Evolutionary conservation across 176 grass and related monocot genomes (phyloP).

Genomic region (Luzula sylvatica): DNA sequence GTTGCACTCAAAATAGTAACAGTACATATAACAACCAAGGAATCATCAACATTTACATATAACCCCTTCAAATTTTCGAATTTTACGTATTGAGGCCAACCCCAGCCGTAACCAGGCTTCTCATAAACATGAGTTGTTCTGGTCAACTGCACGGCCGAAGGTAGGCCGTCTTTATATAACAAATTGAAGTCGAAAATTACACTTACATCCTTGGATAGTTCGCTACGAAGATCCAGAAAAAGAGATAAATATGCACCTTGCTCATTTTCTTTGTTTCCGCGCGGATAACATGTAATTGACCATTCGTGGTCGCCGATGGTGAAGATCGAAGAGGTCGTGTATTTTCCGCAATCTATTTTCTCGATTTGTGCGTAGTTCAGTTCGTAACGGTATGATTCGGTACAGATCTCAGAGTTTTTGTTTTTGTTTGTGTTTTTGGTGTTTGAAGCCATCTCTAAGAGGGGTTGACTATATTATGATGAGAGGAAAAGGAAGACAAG

Average conservation of each 20-base stretch:
- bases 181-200: constrained; percentile 17
- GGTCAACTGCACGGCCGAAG: constrained; percentile 4
- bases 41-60: neutral
- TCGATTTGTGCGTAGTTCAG: neutral
- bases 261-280: constrained; percentile 1
- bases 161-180: neutral
- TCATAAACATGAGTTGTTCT: constrained; percentile 14
- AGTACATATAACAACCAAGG: constrained; percentile 6
- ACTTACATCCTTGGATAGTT: constrained; percentile 10
- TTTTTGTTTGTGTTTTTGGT: neutral
- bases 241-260: neutral
- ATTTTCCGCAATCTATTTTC: neutral
- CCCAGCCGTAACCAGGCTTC: constrained; percentile 14
- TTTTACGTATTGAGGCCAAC: constrained; percentile 9
- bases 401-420: neutral
- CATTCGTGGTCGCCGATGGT: neutral
- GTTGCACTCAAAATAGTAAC: constrained; percentile 12
- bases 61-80: constrained; percentile 1
- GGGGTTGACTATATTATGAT: constrained; percentile 4
- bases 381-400: constrained; percentile 3
- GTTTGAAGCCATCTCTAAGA: constrained; percentile 12
- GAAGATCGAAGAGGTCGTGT: constrained; percentile 4
- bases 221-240: constrained; percentile 12
- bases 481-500: neutral
- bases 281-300: constrained; percentile 21